phyloP scores from a whole-genome alignment of 768 basidiomycete genomes.

The Mycena leptocephala region DNA sequence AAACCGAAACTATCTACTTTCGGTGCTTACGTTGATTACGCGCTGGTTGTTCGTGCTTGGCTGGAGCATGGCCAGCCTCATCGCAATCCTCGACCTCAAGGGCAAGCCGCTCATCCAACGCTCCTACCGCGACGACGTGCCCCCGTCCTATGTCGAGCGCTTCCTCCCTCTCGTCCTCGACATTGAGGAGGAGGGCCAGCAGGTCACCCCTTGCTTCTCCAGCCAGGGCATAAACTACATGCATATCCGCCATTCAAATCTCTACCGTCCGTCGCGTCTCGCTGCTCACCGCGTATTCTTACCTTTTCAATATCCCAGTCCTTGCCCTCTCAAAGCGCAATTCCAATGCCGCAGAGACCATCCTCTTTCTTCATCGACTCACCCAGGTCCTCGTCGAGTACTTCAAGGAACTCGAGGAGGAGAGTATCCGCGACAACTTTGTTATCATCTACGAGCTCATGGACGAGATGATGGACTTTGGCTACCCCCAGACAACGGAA shows the following conservation, averaged over 20 bases:
- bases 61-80: constrained; percentile 68
- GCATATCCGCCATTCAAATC: constrained; percentile 98
- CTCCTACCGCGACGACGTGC: constrained; percentile 96
- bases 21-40: too few relatives aligned
- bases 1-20: too few relatives aligned
- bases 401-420: constrained; percentile 99
- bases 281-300: neutral
- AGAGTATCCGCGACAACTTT: constrained; percentile 99
- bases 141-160: constrained; percentile 89
- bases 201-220: constrained; percentile 97
- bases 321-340: constrained; percentile 97
- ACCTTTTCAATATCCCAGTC: constrained; percentile 71
- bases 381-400: constrained; percentile 96
- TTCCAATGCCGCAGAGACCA: constrained; percentile 95
- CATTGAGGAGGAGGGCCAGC: constrained; percentile 97
- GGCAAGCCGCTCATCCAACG: constrained; percentile 98
- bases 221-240: constrained; percentile 97
- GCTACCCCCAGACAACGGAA: constrained; percentile 98
- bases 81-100: constrained; percentile 98
- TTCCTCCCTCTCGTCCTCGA: constrained; percentile 96
- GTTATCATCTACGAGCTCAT: constrained; percentile 99
- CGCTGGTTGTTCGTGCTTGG: too few relatives aligned
- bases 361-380: constrained; percentile 96
- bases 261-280: constrained; percentile 81
- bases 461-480: constrained; percentile 99